Base-by-base conservation (phyloP, 2,329 filamentous ascomycete genomes). In the Calycina herbarum region DNA sequence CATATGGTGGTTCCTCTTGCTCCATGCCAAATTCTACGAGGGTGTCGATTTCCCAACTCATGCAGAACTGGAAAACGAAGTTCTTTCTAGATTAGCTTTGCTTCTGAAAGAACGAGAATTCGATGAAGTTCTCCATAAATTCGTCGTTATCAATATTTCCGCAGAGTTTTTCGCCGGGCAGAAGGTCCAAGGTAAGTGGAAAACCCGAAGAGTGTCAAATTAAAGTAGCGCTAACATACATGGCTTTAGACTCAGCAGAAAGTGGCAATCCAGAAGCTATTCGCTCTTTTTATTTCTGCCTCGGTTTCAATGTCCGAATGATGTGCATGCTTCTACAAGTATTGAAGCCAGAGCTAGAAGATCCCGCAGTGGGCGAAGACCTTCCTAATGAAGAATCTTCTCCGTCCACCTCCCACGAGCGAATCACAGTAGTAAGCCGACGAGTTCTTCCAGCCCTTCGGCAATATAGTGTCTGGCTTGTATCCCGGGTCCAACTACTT, bases 11-110 rank as follows among this genome's bases (percentile, higher is more conserved):
- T 96, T 97, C 73, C 85, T 94, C 66, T 89, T 90, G 71, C 84
- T 97, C 56, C 94, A 97, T 76, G 92, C 92, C 59, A 88, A 90
- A 74, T 94, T 92, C 77, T 94, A 91, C 78, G 89, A 89, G 67
- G 93, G 92, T 38, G 83, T 89, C 66, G 84, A 88, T 57, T 94
- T 95, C 72, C 79, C 86, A 38, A 87, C 89, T 67, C 90, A 93
- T 69, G 86, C 89, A 63, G 93, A 96, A 75, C 81, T 97, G 33
- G 94, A 97, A 77, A 87, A 87, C 65, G 93, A 97, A 76, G 90
- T 98, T 13, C 82, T 97, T 67, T 89, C 90, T 71, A 90, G 93
- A 60, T 80, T 97, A 45, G 85, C 88, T 59, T 85, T 90, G 70
- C 86, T 92, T 35, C 81, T 95, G 33, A 93, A 91, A 75, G 86